Conservation (phyloP, 208 protist genomes). For the Leishmania gerbilli region DNA sequence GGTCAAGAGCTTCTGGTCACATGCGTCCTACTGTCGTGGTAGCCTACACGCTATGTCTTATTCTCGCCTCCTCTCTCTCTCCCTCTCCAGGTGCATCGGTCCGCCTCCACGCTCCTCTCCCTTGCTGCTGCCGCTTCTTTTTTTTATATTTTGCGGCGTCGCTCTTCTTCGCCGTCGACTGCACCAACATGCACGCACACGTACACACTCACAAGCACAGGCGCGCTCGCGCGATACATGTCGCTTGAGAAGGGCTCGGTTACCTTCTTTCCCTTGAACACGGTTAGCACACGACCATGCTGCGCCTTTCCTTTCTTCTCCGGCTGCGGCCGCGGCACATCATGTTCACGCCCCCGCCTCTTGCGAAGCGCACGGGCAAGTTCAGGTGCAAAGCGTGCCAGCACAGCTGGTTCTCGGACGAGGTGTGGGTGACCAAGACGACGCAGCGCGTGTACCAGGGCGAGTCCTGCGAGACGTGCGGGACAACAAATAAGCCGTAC, state of each 20-base stretch:
- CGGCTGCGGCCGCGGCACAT: conserved; percentile 84
- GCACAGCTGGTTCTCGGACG: conserved; percentile 64
- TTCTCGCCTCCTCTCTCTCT: not conserved
- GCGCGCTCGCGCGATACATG: not conserved
- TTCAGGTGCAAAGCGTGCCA: conserved; percentile 77
- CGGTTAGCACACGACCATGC: conserved; percentile 31
- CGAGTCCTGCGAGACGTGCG: conserved; percentile 83
- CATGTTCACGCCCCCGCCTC: conserved; percentile 87
- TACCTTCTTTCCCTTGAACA: not conserved
- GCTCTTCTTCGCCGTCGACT: not conserved
- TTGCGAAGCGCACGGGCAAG: conserved; percentile 60
- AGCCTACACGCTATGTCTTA: not conserved
- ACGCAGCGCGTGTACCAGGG: conserved; percentile 91
- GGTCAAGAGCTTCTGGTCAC: not conserved
- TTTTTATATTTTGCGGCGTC: not conserved
- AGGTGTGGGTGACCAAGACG: conserved; percentile 89
- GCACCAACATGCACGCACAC: not conserved
- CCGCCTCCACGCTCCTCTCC: not conserved
- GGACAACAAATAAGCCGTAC: conserved; percentile 87
- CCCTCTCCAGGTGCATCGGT: not conserved
- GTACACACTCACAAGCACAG: not conserved
- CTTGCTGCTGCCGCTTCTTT: not conserved
- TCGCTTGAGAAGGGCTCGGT: not conserved
- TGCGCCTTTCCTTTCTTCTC: conserved; percentile 37
- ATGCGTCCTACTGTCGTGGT: not conserved